phyloP scores from a whole-genome alignment of 345 rosid species.

The Citrus cavaleriei region DNA sequence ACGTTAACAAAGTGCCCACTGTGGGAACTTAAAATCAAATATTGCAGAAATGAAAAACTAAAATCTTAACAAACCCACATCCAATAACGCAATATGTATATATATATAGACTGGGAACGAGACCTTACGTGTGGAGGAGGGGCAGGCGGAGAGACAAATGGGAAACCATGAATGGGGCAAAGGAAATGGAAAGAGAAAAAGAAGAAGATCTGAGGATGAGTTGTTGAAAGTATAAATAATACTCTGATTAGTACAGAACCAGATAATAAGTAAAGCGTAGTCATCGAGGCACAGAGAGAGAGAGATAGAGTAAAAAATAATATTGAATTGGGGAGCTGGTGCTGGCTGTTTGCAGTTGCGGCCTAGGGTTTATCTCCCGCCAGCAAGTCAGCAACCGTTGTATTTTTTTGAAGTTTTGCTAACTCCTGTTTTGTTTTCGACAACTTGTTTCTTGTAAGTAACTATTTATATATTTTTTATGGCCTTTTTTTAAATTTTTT shows the following conservation, averaged over 20 bases:
- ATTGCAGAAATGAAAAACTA: background rate
- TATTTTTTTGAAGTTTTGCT: background rate
- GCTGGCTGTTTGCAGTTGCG: background rate
- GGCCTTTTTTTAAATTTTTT: no score
- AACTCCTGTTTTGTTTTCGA: background rate
- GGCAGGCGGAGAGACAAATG: slow-evolving; percentile 27
- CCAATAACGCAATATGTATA: background rate
- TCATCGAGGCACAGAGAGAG: slow-evolving; percentile 9
- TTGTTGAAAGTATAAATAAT: background rate
- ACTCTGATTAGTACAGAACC: background rate
- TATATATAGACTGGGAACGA: background rate
- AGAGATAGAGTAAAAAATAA: background rate
- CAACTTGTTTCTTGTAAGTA: background rate
- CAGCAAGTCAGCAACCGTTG: slow-evolving; percentile 6
- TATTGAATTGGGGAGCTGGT: background rate
- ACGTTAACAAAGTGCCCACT: background rate
- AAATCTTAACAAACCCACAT: background rate
- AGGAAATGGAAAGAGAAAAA: background rate
- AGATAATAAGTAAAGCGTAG: background rate
- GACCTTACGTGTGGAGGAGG: slow-evolving; percentile 33
- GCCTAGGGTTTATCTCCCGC: slow-evolving; percentile 33
- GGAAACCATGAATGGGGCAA: slow-evolving; percentile 41
- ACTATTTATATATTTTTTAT: background rate
- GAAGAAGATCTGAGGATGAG: background rate
- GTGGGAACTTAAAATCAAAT: background rate